Evolutionary conservation across 2,329 filamentous ascomycete species (phyloP), one percentile per base, ranked within the genome.

Genomic region (Penicillium concentricum): DNA sequence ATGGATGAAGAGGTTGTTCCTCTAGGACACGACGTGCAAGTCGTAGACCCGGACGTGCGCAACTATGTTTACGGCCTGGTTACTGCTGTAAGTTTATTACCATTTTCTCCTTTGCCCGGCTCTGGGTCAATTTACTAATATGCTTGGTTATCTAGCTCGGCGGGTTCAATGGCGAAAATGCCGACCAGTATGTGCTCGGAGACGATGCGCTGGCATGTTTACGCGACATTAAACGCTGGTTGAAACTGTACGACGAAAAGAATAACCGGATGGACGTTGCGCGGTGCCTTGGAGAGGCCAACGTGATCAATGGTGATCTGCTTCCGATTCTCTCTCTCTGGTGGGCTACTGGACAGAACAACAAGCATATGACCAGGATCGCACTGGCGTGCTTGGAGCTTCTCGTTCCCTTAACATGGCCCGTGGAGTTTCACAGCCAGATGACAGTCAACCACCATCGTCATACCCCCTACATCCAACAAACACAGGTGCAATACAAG

Each of bases 381-480:
- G 90, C 91, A 3, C 79, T 97, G 63, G 89, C 91, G 54, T 95
- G 91, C 75, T 81, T 96, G 74, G 93, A 99, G 76, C 79, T 99
- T 46, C 83, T 99, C 69, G 91, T 96, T 1, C 92, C 92, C 5
- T 78, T 99, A 68, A 99, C 94, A 18, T 97, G 93, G 93, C 93
- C 94, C 0, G 82, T 96, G 68, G 91, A 96, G 60, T 86, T 92
- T 58, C 81, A 85, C 60, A 86, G 89, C 57, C 84, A 89, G 68
- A 93, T 94, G 84, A 97, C 92, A 4, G 80, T 92, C 66, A 97
- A 99, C 71, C 91, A 97, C 72, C 89, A 96, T 72, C 86, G 91
- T 56, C 94, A 99, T 76, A 84, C 92, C 39, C 92, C 94, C 1
- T 94, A 94, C 54, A 82, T 99, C 20, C 89, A 94, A 72, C 84